Conservation (phyloP, 176 grass and related monocot species). For the Thinopyrum elongatum region DNA sequence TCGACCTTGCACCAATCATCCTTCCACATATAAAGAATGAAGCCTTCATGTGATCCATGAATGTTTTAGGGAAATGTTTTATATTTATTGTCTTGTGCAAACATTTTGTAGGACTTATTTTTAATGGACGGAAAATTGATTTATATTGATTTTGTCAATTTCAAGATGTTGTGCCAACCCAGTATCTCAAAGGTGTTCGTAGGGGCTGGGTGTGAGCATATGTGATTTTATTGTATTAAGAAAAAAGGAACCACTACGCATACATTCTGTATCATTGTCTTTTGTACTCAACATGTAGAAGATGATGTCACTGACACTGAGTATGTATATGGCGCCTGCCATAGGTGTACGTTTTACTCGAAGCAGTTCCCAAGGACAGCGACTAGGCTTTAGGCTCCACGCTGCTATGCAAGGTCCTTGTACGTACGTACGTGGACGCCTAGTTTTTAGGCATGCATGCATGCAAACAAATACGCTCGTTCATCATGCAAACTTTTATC, state of each 20-base stretch:
- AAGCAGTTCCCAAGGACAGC: neutral
- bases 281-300: neutral
- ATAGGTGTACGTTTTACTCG: slow-evolving; percentile 7
- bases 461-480: neutral
- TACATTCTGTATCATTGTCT: no score
- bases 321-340: neutral
- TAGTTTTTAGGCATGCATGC: neutral
- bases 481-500: neutral
- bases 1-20: no score
- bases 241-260: no score
- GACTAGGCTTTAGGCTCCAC: neutral
- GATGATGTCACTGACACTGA: neutral
- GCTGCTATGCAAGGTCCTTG: neutral
- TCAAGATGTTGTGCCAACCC: no score
- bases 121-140: neutral
- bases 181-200: no score
- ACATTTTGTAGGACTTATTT: neutral
- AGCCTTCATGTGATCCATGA: no score
- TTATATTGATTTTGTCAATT: no score
- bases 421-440: slow-evolving; percentile 1
- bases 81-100: neutral
- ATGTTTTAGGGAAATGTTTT: neutral
- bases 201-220: no score
- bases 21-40: no score
- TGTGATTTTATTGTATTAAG: no score